Percentiles rank a stretch among this genome's conserved stretches.
Conservation (phyloP, 495 filamentous ascomycete genomes). For the Thozetella sp. region DNA sequence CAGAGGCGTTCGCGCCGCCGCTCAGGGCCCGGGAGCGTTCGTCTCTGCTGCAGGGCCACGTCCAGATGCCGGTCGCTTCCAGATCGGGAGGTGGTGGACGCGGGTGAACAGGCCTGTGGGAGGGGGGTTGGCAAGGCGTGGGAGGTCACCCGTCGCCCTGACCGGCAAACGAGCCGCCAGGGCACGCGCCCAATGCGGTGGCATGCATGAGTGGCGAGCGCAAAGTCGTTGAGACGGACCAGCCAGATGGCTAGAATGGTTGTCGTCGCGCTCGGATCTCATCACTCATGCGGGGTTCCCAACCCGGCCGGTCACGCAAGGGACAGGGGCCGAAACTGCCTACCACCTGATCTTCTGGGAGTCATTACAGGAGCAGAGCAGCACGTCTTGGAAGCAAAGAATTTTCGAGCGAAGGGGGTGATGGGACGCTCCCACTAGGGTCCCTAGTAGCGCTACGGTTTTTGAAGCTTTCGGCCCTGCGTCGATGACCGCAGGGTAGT, state of each 20-base stretch:
- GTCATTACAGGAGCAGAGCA: no score
- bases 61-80: neutral
- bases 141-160: no score
- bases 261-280: constrained; percentile 12
- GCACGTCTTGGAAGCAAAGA: no score
- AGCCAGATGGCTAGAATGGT: neutral
- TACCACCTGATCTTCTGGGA: neutral
- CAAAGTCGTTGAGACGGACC: constrained; percentile 6
- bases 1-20: neutral
- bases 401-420: neutral
- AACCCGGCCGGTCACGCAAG: neutral
- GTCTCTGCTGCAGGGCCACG: neutral
- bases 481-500: no score
- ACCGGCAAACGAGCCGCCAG: no score
- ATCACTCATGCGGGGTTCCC: constrained; percentile 14
- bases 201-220: constrained; percentile 4
- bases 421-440: no score
- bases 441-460: no score
- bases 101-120: neutral
- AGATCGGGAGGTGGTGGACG: neutral
- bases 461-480: no score
- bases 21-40: neutral
- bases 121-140: no score
- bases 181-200: neutral
- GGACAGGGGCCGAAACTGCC: neutral